Evolutionary conservation across 768 basidiomycete genomes (phyloP), one percentile per base, ranked within the genome.

Genomic region (Mycena amicta): DNA sequence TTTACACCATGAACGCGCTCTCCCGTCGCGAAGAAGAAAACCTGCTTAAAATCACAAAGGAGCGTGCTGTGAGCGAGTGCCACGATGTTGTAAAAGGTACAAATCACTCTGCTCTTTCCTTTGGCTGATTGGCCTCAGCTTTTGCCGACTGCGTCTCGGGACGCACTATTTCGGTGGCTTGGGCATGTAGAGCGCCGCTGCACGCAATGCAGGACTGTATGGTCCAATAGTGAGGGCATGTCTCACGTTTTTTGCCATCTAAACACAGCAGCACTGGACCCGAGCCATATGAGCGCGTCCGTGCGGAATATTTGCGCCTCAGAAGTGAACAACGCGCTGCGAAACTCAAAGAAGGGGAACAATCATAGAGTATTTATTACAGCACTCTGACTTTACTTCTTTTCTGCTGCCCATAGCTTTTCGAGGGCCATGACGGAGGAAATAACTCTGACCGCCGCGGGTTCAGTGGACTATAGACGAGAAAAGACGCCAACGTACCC

Each of bases 21-120:
- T 95, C 93, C 33, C 83, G 92, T 55, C 82, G 93, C 50, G 93
- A 95, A 75, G 93, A 95, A 70, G 93, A 95, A 45, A 88, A 87
- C 6, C 81, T 95, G 39, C 72, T 89, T 37, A 94, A 95, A 72
- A 78, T 89, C 23, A 89, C 91, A 8, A 95, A 94, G 68, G 84
- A 86, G 16, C 78, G 80, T 56, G 93, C 93, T 13, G 72, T 94
- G 68, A 86, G 83, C 66, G 88, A 91, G 71, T 95, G 93, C 62
- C 88, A 92, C 66, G 60, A 76, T 1, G 60, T 92, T 5, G 89
- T 94, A 3, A 88, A 86, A 84, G 89, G 93, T 87, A 33, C 20
- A 28, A 45, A 13, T 8, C 13, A 26, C 29, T 37, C 31, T 56
- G 26, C 16, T 11, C 55, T 40, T 12, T 27, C 30, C n/a, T 51